Conservation (phyloP, 2,329 filamentous ascomycete species). For the Pestalotiopsis sp. region DNA sequence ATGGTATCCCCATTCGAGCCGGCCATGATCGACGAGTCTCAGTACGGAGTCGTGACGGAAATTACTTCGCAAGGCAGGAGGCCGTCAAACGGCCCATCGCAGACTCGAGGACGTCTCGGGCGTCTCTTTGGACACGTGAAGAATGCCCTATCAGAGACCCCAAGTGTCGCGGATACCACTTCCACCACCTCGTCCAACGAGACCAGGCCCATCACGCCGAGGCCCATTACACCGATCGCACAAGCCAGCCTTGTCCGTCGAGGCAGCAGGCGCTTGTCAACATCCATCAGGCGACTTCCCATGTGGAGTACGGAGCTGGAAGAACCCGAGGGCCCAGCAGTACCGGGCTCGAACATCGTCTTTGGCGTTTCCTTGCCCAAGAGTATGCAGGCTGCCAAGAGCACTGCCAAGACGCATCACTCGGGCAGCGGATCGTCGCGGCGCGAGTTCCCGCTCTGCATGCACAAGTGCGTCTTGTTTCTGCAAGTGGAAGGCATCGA, state of each 20-base stretch:
- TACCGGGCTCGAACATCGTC: slow-evolving; percentile 28
- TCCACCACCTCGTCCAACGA: slow-evolving; percentile 24
- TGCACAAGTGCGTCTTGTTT: slow-evolving; percentile 40
- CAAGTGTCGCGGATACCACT: slow-evolving; percentile 19
- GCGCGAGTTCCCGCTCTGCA: slow-evolving; percentile 41
- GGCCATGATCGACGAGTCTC: slow-evolving; percentile 16
- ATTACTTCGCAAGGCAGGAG: slow-evolving; percentile 20
- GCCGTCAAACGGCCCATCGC: slow-evolving; percentile 1
- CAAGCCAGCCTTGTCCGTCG: slow-evolving; percentile 29
- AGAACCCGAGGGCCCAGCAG: slow-evolving; percentile 22
- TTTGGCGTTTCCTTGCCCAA: slow-evolving; percentile 41
- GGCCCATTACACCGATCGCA: slow-evolving; percentile 25
- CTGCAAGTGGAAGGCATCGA: slow-evolving; percentile 34
- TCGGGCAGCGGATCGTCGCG: slow-evolving; percentile 33
- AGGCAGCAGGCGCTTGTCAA: slow-evolving; percentile 30
- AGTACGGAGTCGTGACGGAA: slow-evolving; percentile 25
- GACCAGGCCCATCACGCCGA: slow-evolving; percentile 21
- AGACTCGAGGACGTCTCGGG: slow-evolving; percentile 14
- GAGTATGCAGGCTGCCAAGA: slow-evolving; percentile 39
- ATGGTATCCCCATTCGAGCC: slow-evolving; percentile 26
- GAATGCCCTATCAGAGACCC: slow-evolving; percentile 23
- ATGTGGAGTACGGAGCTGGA: slow-evolving; percentile 29
- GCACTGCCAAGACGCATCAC: slow-evolving; percentile 39
- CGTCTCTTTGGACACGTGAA: slow-evolving; percentile 27
- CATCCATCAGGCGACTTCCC: slow-evolving; percentile 32